Conservation (phyloP, 2,329 filamentous ascomycete species). For the Xylariaceae sp. region DNA sequence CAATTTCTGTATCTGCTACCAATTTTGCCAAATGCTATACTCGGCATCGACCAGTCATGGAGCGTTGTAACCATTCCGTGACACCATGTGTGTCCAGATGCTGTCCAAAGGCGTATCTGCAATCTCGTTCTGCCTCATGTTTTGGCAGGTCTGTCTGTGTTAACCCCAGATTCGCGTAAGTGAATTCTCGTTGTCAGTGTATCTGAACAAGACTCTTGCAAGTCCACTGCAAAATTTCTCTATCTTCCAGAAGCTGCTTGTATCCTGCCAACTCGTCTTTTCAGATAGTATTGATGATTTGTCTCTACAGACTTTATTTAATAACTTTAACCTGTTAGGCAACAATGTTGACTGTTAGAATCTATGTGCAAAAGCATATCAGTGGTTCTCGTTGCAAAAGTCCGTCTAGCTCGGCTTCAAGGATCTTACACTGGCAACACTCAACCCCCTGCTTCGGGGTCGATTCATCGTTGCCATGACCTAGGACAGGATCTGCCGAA, state of each 20-base stretch:
- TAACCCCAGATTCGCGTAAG: no score
- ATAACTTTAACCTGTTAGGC: conserved; percentile 12
- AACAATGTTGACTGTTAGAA: conserved; percentile 14
- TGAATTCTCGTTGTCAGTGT: no score
- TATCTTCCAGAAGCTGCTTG: no score
- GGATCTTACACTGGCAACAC: conserved; percentile 16
- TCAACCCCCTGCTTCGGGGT: conserved; percentile 15
- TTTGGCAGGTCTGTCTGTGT: no score
- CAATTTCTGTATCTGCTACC: no score
- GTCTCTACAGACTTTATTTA: no score
- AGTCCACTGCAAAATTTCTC: no score
- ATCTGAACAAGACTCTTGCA: no score
- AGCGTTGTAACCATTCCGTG: not conserved
- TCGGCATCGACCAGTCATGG: not conserved
- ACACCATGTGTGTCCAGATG: not conserved
- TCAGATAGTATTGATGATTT: no score
- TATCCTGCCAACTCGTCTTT: no score
- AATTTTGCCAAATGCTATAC: conserved; percentile 3
- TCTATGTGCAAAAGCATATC: conserved; percentile 11
- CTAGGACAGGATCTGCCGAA: conserved; percentile 15
- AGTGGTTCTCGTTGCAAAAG: conserved; percentile 14
- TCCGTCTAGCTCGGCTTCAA: conserved; percentile 16
- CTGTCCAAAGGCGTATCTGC: conserved; percentile 1
- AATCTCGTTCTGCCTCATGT: no score
- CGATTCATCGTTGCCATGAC: conserved; percentile 15